phyloP scores from a whole-genome alignment of 2,329 filamentous ascomycete genomes.

The Stachybotrys echinatus region DNA sequence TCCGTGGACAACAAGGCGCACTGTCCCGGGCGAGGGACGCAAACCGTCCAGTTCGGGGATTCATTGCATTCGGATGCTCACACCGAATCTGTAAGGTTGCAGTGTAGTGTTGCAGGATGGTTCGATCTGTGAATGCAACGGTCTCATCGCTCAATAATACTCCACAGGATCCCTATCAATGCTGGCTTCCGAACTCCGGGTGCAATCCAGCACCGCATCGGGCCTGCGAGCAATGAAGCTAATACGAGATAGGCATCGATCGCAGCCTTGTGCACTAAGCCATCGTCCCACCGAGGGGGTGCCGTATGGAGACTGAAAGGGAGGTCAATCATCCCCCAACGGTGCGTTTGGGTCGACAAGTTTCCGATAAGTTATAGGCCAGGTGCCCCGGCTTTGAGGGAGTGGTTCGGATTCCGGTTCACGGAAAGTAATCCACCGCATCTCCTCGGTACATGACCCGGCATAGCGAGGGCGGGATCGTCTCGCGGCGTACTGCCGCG shows the following conservation, averaged over 20 bases:
- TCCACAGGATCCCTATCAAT: background rate
- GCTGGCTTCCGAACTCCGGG: background rate
- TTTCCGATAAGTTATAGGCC: background rate
- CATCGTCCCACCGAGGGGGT: background rate
- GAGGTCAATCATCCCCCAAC: background rate
- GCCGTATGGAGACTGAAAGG: too few relatives aligned
- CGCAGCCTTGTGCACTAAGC: background rate
- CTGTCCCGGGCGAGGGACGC: too few relatives aligned
- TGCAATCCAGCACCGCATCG: background rate
- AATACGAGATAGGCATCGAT: background rate
- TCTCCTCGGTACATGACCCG: background rate
- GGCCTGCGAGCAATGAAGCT: background rate
- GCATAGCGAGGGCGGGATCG: background rate
- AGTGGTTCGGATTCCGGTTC: background rate
- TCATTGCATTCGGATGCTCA: background rate
- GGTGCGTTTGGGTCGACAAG: background rate
- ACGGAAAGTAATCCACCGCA: background rate
- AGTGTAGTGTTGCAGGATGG: background rate
- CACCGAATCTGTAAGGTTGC: background rate
- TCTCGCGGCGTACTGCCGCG: background rate
- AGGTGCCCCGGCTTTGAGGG: background rate
- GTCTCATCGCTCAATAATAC: background rate
- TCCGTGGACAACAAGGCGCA: too few relatives aligned
- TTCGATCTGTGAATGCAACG: background rate
- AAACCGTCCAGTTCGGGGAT: background rate